Conservation (phyloP, 148 eudicot genomes). For the Suaeda aralocaspica region DNA sequence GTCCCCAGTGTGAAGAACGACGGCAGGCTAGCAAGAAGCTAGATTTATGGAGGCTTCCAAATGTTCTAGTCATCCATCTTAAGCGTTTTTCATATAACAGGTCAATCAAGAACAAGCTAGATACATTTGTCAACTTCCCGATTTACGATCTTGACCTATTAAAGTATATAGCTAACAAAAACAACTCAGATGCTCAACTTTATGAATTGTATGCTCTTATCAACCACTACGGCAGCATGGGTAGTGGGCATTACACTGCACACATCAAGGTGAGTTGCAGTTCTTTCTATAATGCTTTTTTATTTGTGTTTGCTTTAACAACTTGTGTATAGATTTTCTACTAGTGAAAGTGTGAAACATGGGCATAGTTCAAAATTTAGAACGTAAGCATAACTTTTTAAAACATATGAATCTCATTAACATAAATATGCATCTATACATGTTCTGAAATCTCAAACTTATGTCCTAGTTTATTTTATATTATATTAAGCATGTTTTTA, state of each 20-base stretch:
- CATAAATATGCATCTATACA: no score
- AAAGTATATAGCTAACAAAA: conserved; percentile 81
- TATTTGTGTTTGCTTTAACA: not conserved
- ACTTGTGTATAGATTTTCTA: not conserved
- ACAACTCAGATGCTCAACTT: conserved; percentile 59
- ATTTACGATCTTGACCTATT: conserved; percentile 82
- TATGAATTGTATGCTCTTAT: conserved; percentile 92
- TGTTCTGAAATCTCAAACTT: no score
- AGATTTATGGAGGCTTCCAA: conserved; percentile 99
- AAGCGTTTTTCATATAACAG: conserved; percentile 93
- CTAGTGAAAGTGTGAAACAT: no score
- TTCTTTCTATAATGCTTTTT: conserved; percentile 3
- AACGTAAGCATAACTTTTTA: no score
- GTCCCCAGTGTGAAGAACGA: conserved; percentile 88
- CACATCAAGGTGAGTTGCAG: conserved; percentile 71
- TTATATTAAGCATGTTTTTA: no score
- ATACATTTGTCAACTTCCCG: conserved; percentile 87
- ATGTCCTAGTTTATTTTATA: no score
- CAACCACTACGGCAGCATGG: conserved; percentile 95
- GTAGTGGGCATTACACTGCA: conserved; percentile 97
- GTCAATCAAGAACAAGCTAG: conserved; percentile 86
- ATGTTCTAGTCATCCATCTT: conserved; percentile 86
- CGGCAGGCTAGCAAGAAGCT: conserved; percentile 98
- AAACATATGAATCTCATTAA: no score
- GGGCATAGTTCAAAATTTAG: no score